Percentiles rank a stretch among this genome's conserved stretches.
Evolutionary conservation across 768 basidiomycete genomes (phyloP).

Genomic region (Collybiopsis luxurians): DNA sequence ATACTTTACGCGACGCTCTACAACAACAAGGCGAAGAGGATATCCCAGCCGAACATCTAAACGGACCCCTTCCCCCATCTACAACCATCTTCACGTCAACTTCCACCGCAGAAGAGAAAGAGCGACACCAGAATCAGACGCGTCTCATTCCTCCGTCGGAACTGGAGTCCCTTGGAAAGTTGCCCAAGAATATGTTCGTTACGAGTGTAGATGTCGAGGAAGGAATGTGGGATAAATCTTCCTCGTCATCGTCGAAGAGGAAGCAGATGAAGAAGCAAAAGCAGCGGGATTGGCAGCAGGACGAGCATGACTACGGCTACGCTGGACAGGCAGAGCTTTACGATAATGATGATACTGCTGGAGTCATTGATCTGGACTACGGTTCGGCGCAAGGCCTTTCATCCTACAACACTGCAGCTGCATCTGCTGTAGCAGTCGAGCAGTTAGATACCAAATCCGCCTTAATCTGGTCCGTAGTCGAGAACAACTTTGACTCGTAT

Average conservation of each 20-base stretch:
- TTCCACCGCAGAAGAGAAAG: not conserved
- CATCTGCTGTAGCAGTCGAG: too few species aligned
- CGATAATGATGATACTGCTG: not conserved
- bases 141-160: slow-evolving; percentile 46
- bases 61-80: not conserved
- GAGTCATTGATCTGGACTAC: not conserved
- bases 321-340: not conserved
- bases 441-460: slow-evolving; percentile 1
- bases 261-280: slow-evolving; percentile 4
- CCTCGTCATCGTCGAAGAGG: too few species aligned
- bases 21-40: not conserved
- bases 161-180: slow-evolving; percentile 27
- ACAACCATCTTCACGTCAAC: slow-evolving; percentile 1
- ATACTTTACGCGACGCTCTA: slow-evolving; percentile 8
- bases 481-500: not conserved
- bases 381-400: not conserved
- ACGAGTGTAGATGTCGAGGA: slow-evolving; percentile 52
- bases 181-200: slow-evolving; percentile 48
- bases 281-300: not conserved
- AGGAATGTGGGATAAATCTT: slow-evolving; percentile 17
- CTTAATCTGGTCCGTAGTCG: slow-evolving; percentile 3
- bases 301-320: not conserved
- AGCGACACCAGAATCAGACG: slow-evolving; percentile 8
- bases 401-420: too few species aligned
- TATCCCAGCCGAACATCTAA: not conserved